Percentiles rank a stretch among this genome's conserved stretches.
phyloP scores from a whole-genome alignment of 768 basidiomycete species.

The Boletus rubropictus region DNA sequence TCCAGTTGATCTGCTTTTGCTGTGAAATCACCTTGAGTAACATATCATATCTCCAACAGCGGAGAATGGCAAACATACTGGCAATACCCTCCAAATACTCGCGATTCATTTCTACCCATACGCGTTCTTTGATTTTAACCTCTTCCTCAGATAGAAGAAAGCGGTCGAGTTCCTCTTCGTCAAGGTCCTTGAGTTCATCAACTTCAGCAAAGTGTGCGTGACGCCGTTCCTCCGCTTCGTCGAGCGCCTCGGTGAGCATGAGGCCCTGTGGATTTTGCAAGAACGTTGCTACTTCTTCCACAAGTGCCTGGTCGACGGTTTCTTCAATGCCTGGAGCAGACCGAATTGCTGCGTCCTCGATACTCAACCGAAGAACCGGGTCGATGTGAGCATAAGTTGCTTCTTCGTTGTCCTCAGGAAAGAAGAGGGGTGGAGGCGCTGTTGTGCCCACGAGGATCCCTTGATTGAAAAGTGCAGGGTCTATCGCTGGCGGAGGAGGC shows the following conservation, averaged over 20 bases:
- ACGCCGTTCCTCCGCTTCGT: constrained; percentile 61
- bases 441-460: constrained; percentile 62
- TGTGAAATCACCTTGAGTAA: constrained; percentile 47
- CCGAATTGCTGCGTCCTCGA: constrained; percentile 11
- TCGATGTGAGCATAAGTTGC: constrained; percentile 46
- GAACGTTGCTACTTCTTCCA: constrained; percentile 65
- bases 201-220: constrained; percentile 42
- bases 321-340: constrained; percentile 46
- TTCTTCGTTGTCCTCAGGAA: constrained; percentile 42
- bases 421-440: constrained; percentile 34
- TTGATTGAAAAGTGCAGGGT: constrained; percentile 55
- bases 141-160: constrained; percentile 78
- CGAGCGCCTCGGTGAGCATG: constrained; percentile 54
- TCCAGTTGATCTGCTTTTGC: constrained; percentile 63
- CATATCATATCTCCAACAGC: constrained; percentile 11
- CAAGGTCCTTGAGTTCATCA: constrained; percentile 70
- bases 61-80: constrained; percentile 34
- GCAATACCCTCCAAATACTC: constrained; percentile 88
- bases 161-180: constrained; percentile 84
- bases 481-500: constrained; percentile 34
- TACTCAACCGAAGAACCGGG: constrained; percentile 41
- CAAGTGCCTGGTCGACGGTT: constrained; percentile 54
- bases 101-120: constrained; percentile 91
- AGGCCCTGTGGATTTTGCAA: constrained; percentile 57
- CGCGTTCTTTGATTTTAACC: constrained; percentile 77